Percentiles rank a stretch among this genome's conserved stretches.
Evolutionary conservation across 768 basidiomycete genomes (phyloP).

Genomic region (Udeniomyces megalosporus): DNA sequence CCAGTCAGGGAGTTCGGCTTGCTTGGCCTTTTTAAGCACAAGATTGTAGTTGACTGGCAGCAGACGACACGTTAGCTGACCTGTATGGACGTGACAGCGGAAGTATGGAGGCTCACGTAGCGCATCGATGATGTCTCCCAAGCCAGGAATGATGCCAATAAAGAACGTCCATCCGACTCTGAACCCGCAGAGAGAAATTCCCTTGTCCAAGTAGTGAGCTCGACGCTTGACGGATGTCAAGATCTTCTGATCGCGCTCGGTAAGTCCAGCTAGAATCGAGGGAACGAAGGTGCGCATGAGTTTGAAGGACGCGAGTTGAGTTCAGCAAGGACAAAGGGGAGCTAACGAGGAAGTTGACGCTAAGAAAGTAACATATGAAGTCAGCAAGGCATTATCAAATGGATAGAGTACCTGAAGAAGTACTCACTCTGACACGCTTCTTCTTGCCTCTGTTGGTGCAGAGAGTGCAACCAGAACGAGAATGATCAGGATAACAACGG

Average conservation of each 20-base stretch:
- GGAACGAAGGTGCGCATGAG: neutral
- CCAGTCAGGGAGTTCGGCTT: constrained; percentile 9
- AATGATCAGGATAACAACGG: too few species aligned
- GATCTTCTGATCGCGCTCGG: neutral
- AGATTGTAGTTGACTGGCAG: constrained; percentile 16
- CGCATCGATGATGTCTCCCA: constrained; percentile 4
- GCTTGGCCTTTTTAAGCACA: constrained; percentile 8
- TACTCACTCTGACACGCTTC: constrained; percentile 10
- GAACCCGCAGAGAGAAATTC: constrained; percentile 11
- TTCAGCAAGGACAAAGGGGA: neutral
- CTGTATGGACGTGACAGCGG: too few species aligned
- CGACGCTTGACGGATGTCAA: neutral
- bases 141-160: constrained; percentile 8
- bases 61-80: too few species aligned
- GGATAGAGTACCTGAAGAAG: too few species aligned
- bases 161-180: constrained; percentile 14
- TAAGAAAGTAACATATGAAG: too few species aligned
- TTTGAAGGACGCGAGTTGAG: constrained; percentile 1
- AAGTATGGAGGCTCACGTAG: neutral
- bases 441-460: neutral
- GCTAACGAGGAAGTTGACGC: neutral
- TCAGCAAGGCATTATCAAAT: too few species aligned
- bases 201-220: constrained; percentile 13
- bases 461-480: too few species aligned
- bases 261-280: too few species aligned